Evolutionary conservation across 2,329 filamentous ascomycete species (phyloP).

Genomic region (Chaetomium sp.): DNA sequence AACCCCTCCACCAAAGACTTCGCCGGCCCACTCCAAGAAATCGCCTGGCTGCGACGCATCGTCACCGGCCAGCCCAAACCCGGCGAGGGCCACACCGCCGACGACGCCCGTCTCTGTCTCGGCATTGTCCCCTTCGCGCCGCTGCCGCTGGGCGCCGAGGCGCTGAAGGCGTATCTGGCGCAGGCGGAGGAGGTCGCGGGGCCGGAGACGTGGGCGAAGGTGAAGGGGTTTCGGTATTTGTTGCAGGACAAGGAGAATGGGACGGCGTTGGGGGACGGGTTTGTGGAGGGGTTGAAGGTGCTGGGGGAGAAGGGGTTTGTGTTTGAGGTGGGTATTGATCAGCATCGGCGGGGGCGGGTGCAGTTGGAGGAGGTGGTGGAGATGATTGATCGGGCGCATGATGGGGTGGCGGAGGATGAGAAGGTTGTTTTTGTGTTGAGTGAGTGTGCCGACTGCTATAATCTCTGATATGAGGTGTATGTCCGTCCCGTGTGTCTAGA

Average conservation of each 20-base stretch:
- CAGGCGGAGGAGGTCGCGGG: conserved; percentile 56
- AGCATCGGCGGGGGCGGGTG: conserved; percentile 65
- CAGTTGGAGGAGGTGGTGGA: conserved; percentile 66
- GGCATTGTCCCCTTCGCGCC: conserved; percentile 85
- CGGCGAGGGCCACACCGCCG: conserved; percentile 51
- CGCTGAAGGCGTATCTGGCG: conserved; percentile 59
- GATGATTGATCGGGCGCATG: conserved; percentile 63
- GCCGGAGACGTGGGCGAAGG: conserved; percentile 52
- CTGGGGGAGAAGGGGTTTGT: conserved; percentile 57
- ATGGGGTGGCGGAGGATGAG: conserved; percentile 51
- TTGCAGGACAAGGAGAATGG: conserved; percentile 69
- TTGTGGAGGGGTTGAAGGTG: conserved; percentile 60
- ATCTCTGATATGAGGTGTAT: background rate
- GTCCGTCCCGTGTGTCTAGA: conserved; percentile 35
- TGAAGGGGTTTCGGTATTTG: conserved; percentile 77
- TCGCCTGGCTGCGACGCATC: conserved; percentile 62
- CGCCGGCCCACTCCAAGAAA: conserved; percentile 62
- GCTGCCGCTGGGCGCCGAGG: conserved; percentile 55
- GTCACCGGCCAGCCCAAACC: conserved; percentile 51
- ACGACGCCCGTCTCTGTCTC: conserved; percentile 51
- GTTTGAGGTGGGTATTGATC: conserved; percentile 83
- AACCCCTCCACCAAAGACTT: conserved; percentile 53
- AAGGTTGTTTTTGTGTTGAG: conserved; percentile 65
- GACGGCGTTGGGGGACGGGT: conserved; percentile 55
- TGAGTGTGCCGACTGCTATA: conserved; percentile 33